These are phyloP conservation scores for Hansenula lynferdii DNA, from an alignment of 1,139 yeast genomes.

Conservation along the genomic window DNA sequence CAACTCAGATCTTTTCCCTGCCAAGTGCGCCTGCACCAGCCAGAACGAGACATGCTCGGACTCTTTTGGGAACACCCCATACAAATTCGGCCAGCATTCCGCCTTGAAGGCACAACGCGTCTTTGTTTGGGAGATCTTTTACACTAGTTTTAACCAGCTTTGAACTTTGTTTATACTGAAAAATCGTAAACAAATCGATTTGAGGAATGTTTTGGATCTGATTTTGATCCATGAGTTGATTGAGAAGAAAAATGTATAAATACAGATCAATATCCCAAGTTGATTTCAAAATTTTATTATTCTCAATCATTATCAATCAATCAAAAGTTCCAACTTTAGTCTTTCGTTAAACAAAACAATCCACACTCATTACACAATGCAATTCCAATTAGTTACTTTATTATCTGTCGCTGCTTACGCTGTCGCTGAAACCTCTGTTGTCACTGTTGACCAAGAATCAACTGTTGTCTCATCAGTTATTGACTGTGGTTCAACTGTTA, in stretches of 20 bases:
- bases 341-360: conserved; percentile 7
- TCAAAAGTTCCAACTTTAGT: conserved; percentile 11
- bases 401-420: conserved; percentile 27
- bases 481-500: conserved; percentile 26
- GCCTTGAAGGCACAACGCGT: background rate
- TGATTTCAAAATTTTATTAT: background rate
- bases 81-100: background rate
- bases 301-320: conserved; percentile 1
- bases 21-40: too few relatives aligned
- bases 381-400: conserved; percentile 29
- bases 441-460: conserved; percentile 12
- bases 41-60: background rate
- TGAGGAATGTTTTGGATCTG: background rate
- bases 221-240: background rate
- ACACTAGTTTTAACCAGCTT: background rate
- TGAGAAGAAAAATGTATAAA: background rate
- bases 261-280: background rate
- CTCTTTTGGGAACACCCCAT: background rate
- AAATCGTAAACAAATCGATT: too few relatives aligned
- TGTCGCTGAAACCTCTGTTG: conserved; percentile 23
- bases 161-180: too few relatives aligned
- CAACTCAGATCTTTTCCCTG: background rate
- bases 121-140: too few relatives aligned
- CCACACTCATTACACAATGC: conserved; percentile 24
- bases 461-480: conserved; percentile 26